Evolutionary conservation across 2,329 filamentous ascomycete species (phyloP), one percentile per base, ranked within the genome.

Genomic region (Colletotrichum camelliae): DNA sequence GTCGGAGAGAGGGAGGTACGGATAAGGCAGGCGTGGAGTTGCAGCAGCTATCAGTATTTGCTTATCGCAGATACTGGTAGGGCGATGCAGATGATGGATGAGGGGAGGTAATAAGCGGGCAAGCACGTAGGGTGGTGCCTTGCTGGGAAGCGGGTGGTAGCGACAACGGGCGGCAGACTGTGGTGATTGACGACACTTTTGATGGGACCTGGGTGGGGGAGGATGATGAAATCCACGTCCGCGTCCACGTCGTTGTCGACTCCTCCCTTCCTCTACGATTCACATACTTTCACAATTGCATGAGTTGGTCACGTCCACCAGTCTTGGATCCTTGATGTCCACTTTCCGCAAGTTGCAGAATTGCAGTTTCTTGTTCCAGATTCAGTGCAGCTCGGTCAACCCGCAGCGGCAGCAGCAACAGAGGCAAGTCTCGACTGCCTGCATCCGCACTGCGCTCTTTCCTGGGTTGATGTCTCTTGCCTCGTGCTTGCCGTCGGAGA

Each of bases 111-210:
- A 43, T 43, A n/a, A 43, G 39, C 39, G 39, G 39, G 39, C 39
- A 43, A 18, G 39, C 39, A 43, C 39, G 39, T 43, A n/a, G 39
- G 33, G 31, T 60, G 67, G 33, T 16, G 65, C 18, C 39, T 43
- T 43, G 27, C 43, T 67, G 12, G 65, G 65, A 48, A 66, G 55
- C 29, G 55, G 55, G 33, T 33, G 24, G 52, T 48, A 60, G 37
- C 21, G 27, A 35, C 39, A 18, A 43, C 39, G 18, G 39, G 10
- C 39, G 39, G 18, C 3, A 18, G 39, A 43, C 24, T 10, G 55
- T 31, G 65, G 65, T 73, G 60, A 57, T 67, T 61, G 67, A 72
- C 68, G 68, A 75, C 68, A 67, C 61, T 67, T 69, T 74, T 61
- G 55, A 72, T 67, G 69, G 69, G 55, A 24, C 60, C 71, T 43